Evolutionary conservation across 2,329 filamentous ascomycete genomes (phyloP), one percentile per base, ranked within the genome.

Genomic region (Penicillium psychrosexuale): DNA sequence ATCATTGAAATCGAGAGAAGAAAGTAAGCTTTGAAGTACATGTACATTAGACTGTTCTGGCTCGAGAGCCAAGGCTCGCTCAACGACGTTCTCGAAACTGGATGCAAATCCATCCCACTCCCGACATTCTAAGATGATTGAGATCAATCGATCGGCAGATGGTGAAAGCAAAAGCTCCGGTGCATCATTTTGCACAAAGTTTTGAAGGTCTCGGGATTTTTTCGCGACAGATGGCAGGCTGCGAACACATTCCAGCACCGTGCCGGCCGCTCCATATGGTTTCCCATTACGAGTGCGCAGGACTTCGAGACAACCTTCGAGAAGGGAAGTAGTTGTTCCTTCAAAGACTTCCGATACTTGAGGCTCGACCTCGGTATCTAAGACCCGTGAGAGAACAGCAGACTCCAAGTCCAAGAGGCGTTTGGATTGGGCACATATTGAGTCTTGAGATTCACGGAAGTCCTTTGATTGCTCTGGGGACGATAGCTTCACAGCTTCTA

Each of bases 381-480:
- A 58, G 33, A 59, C 56, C 50, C 61, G 64, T 15, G 64, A 60
- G 28, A 77, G 61, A 24, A 79, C 56, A 19, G 74, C 71, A 43
- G 69, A 61, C 57, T 79, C 78, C 9, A 91, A 72, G 1, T 81
- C 74, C 57, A 89, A 87, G 75, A 90, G 90, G 0, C 89, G 85
- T 43, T 80, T 77, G 0, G 86, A 86, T 63, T 88, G 82, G 7
- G 85, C 79, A 9, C 84, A 82, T 27, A 96, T 80, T 38, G 78
- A 77, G 47, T 84, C 80, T 68, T 96, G 91, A 0, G 90, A 95
- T 39, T 80, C 79, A 27, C 83, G 80, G 62, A 89, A 89, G 17
- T 91, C 88, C 58, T 87, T 87, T 0, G 91, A 91, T 53, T 93
- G 85, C 67, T 93, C 91, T 0, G 92, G 91, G 5, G 90, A 80